Conservation (phyloP, 805 yeast species). For the Candida tallmaniae region DNA sequence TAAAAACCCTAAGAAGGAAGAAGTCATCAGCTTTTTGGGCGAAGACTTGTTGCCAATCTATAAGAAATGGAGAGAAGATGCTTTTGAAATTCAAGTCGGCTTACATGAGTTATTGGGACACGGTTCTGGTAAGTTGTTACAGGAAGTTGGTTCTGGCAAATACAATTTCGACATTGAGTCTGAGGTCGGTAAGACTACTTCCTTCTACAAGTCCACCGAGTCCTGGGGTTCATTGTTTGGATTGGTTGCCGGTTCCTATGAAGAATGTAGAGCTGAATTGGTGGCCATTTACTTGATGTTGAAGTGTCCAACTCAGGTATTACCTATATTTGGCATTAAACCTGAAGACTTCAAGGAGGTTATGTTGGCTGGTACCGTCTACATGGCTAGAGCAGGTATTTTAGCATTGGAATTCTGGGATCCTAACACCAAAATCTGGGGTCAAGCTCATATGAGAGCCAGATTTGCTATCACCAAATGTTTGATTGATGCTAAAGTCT, state of each 20-base stretch:
- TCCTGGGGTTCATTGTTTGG: conserved; percentile 92
- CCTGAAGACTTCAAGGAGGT: conserved; percentile 57
- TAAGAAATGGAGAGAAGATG: conserved; percentile 69
- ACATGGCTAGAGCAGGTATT: conserved; percentile 87
- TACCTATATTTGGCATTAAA: conserved; percentile 68
- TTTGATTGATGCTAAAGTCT: conserved; percentile 65
- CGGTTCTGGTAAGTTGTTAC: conserved; percentile 81
- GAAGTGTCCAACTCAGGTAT: conserved; percentile 51
- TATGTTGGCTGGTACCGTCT: conserved; percentile 62
- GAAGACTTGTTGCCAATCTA: conserved; percentile 51
- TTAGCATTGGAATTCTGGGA: conserved; percentile 84
- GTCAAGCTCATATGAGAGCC: conserved; percentile 94
- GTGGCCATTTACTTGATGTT: conserved; percentile 81
- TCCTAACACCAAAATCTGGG: conserved; percentile 79
- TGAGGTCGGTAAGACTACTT: conserved; percentile 66
- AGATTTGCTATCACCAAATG: conserved; percentile 80
- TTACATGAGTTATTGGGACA: conserved; percentile 89
- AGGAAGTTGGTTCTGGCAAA: conserved; percentile 48
- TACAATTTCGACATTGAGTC: conserved; percentile 66
- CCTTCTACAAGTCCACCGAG: conserved; percentile 73
- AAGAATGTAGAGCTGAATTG: conserved; percentile 90
- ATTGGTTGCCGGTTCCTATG: conserved; percentile 77
- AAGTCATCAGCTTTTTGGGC: conserved; percentile 62
- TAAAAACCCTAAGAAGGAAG: conserved; percentile 60
- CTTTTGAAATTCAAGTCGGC: conserved; percentile 92